Base-by-base conservation (phyloP, 257 asterid species). In the Buddleja alternifolia region DNA sequence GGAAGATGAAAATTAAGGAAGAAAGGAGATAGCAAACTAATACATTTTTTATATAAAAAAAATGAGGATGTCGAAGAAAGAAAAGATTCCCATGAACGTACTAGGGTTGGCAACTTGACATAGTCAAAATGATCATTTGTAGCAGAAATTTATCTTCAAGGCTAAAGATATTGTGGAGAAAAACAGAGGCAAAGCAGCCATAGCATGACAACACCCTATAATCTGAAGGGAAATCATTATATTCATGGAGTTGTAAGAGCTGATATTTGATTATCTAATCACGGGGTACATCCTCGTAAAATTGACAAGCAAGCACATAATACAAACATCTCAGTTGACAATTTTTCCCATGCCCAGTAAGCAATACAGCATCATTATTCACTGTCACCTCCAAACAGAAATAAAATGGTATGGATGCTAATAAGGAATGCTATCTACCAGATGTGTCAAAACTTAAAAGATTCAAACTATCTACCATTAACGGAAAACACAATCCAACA, bases 61-160 rank as follows among this genome's bases (percentile, higher is more conserved):
- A 41, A 52, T 12, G 51, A 66, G 32, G 61, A 45, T 40, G 11
- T 9, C 44, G 11, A 69, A 69, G 67, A 51, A 70, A 65, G 20
- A 47, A 40, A 14, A 34, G 23, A 36, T 48, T 52, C 20, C 58
- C 45, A 19, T 62, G 9, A 20, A 11, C 17, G 21, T 10, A 21
- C 23, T n/a, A 16, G 34, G 50, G 17, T 61, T 39, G 20, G 34
- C 19, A 9, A 29, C 55, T 53, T 39, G 29, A 59, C 53, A 56
- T 10, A 39, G 61, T 37, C 12, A 55, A 66, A 9, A 52, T 41
- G 9, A 11, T 62, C 19, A 17, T 54, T 37, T 16, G 48, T 34
- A 24, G 60, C 40, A 37, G 23, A 45, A 45, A 32, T 37, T 34
- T 34, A 54, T n/a, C 37, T 11, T 21, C 46, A 34, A 56, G 75